Evolutionary conservation across 139 green algal genomes (phyloP).

Genomic region (Chlorella sp.): DNA sequence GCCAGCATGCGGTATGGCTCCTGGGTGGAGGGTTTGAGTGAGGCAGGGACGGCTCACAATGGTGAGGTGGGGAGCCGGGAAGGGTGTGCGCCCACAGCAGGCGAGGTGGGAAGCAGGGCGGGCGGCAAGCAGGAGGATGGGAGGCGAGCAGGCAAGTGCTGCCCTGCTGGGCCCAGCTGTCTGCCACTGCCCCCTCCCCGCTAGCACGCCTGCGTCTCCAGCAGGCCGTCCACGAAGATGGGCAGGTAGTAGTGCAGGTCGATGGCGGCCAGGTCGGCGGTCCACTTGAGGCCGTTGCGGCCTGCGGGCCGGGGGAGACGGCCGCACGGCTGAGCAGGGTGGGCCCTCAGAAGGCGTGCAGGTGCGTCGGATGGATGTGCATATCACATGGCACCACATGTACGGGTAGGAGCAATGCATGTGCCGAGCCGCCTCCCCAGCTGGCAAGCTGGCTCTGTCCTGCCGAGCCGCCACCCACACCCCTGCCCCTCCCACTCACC

Average conservation of each 20-base stretch:
- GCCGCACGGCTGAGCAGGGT: too few relatives aligned
- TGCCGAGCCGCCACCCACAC: background rate
- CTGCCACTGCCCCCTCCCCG: background rate
- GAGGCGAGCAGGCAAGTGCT: background rate
- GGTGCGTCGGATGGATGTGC: too few relatives aligned
- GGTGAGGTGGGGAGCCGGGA: background rate
- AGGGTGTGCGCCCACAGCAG: background rate
- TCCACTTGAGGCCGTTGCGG: conserved; percentile 62
- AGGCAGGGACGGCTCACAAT: background rate
- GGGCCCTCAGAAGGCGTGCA: too few relatives aligned
- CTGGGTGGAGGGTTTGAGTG: background rate
- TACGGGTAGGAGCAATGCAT: background rate
- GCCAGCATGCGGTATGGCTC: conserved; percentile 90
- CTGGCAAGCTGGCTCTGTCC: background rate
- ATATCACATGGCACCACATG: too few relatives aligned
- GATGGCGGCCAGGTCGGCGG: conserved; percentile 79
- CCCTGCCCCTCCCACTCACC: background rate
- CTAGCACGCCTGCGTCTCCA: conserved; percentile 68
- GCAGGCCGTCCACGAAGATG: conserved; percentile 92
- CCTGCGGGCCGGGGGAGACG: too few relatives aligned
- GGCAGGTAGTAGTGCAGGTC: conserved; percentile 93
- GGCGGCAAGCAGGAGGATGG: too few relatives aligned
- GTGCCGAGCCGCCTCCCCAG: background rate
- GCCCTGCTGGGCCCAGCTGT: background rate
- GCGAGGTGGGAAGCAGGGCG: background rate